phyloP scores from a whole-genome alignment of 805 yeast genomes.

The Blastobotrys mokoenaii region DNA sequence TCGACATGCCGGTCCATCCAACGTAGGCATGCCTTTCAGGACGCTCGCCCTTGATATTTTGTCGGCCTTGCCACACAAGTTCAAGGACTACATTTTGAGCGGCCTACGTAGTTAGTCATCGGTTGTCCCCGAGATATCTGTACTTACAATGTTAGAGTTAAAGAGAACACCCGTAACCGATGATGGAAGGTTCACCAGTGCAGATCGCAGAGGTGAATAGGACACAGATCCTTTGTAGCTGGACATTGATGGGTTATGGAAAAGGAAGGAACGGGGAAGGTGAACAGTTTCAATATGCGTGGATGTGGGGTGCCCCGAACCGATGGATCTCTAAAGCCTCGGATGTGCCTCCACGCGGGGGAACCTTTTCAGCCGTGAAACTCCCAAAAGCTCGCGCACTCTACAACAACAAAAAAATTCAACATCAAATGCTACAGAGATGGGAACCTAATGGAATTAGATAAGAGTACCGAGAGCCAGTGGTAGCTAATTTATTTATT shows the following conservation, averaged over 20 bases:
- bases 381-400: no score
- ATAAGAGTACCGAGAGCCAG: no score
- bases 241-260: constrained; percentile 15
- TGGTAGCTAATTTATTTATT: no score
- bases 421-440: no score
- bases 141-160: constrained; percentile 42
- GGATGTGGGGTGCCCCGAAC: background rate
- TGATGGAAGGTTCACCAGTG: constrained; percentile 49
- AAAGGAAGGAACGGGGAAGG: background rate
- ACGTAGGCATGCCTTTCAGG: constrained; percentile 30
- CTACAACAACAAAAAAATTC: no score
- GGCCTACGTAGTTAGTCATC: constrained; percentile 18
- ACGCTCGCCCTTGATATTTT: constrained; percentile 17
- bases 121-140: background rate
- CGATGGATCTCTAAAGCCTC: background rate
- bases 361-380: background rate
- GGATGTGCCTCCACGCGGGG: background rate
- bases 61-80: constrained; percentile 27
- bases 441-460: no score
- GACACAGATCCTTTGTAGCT: constrained; percentile 28
- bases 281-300: background rate
- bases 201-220: constrained; percentile 35
- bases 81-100: constrained; percentile 54
- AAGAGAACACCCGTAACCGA: constrained; percentile 38
- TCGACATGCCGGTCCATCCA: constrained; percentile 62